phyloP scores from a whole-genome alignment of 2,329 filamentous ascomycete genomes.

The Rasamsonia emersonii region DNA sequence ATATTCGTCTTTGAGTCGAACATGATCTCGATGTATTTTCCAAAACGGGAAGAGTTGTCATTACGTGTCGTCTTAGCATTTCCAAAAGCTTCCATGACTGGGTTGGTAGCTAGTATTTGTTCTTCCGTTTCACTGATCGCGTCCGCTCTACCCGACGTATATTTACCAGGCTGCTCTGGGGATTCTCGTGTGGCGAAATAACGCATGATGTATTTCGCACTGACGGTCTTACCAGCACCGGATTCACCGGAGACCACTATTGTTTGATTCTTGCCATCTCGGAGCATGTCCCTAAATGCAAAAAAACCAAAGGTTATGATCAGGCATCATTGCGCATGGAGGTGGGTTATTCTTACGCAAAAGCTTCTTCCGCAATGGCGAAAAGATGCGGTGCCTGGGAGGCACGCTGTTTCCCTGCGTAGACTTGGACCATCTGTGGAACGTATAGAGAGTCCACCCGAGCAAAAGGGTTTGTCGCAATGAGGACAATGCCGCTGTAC shows the following conservation, averaged over 20 bases:
- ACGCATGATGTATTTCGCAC: constrained; percentile 99
- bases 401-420: constrained; percentile 91
- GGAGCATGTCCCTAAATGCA: constrained; percentile 74
- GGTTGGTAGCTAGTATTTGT: constrained; percentile 95
- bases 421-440: constrained; percentile 98
- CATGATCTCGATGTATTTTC: constrained; percentile 99
- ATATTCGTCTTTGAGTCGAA: constrained; percentile 94
- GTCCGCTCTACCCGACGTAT: constrained; percentile 62
- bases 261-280: constrained; percentile 92
- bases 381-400: constrained; percentile 97
- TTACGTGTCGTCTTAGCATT: constrained; percentile 99
- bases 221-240: constrained; percentile 97
- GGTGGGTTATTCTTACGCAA: constrained; percentile 68
- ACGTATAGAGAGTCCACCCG: constrained; percentile 97
- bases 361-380: constrained; percentile 96
- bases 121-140: constrained; percentile 98
- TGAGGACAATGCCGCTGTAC: constrained; percentile 96
- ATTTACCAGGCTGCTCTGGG: constrained; percentile 73
- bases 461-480: constrained; percentile 96
- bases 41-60: constrained; percentile 97
- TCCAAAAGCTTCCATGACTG: constrained; percentile 99
- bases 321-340: too few species aligned
- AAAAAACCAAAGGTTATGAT: not conserved
- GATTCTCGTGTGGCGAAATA: constrained; percentile 98
- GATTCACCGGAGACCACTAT: constrained; percentile 99